Base-by-base conservation (phyloP, 495 filamentous ascomycete species). In the Aspergillus bertholletiae region DNA sequence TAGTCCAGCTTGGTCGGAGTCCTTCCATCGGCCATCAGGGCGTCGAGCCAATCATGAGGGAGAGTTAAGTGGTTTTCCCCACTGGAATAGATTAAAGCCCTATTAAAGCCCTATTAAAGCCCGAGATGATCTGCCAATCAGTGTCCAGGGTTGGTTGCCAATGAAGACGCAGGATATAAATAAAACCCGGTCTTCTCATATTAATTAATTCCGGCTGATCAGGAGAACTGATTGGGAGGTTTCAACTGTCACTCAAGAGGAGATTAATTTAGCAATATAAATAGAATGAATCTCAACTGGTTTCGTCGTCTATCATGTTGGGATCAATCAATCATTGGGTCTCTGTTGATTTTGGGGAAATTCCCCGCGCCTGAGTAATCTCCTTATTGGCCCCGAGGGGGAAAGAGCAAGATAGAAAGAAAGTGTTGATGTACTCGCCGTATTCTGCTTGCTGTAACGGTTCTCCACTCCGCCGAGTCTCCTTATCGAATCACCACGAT, bases 401-500 rank as follows among this genome's bases (percentile, higher is more conserved):
- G 9, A 21, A 18, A n/a, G n/a, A n/a, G n/a, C n/a, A n/a, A n/a
- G n/a, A n/a, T n/a, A n/a, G n/a, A n/a, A n/a, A n/a, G n/a, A n/a
- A n/a, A n/a, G n/a, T n/a, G n/a, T n/a, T n/a, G n/a, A n/a, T n/a
- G n/a, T n/a, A n/a, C n/a, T n/a, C n/a, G n/a, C n/a, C n/a, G n/a
- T n/a, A n/a, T n/a, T n/a, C n/a, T n/a, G n/a, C 2, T 18, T 40
- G 37, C 20, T 27, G 22, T 39, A 39, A 28, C 39, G 8, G 18
- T 47, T 27, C 32, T 40, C 30, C 48, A 37, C 32, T 15, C n/a
- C n/a, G 17, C 24, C 18, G 21, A 53, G 15, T 13, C 50, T 27
- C 20, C n/a, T 5, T 15, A 41, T 28, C 22, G 26, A 53, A 53
- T 45, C 50, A 17, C 30, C 50, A 53, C 50, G 50, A 54, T 54